A percentile compares a stretch with the other conserved stretches of the same genome.
Evolutionary conservation across 1,139 yeast genomes (phyloP).

Genomic region (Waltiozyma sp.): DNA sequence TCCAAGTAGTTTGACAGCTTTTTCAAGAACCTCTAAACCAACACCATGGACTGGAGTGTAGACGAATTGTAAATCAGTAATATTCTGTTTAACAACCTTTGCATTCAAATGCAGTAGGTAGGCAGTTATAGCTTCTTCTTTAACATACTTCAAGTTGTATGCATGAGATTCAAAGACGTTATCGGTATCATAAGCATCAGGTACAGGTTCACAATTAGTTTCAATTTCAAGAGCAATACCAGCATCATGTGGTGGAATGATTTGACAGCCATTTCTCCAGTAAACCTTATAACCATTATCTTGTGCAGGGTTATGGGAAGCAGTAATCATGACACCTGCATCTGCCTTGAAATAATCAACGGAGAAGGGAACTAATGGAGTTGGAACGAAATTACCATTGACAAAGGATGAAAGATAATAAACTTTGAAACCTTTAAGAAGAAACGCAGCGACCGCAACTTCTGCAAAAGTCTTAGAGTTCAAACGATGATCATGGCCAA

Average conservation of each 20-base stretch:
- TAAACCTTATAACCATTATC: constrained; percentile 96
- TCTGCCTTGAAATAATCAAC: constrained; percentile 53
- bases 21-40: constrained; percentile 41
- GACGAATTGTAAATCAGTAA: constrained; percentile 33
- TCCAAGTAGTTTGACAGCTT: constrained; percentile 23
- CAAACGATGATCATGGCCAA: constrained; percentile 89
- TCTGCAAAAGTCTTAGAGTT: constrained; percentile 74
- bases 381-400: constrained; percentile 45
- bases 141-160: constrained; percentile 15
- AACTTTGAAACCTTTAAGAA: constrained; percentile 58
- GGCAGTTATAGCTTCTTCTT: constrained; percentile 18
- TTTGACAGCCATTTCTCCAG: constrained; percentile 90
- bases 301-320: constrained; percentile 88
- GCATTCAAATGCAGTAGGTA: constrained; percentile 28
- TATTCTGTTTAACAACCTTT: constrained; percentile 19
- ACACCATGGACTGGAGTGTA: constrained; percentile 97
- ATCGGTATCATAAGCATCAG: constrained; percentile 10
- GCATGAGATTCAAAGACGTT: background rate
- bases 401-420: constrained; percentile 36
- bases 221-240: constrained; percentile 59
- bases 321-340: constrained; percentile 92
- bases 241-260: constrained; percentile 81
- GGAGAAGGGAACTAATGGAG: constrained; percentile 88
- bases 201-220: constrained; percentile 46
- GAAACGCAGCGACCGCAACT: constrained; percentile 65